Conservation (phyloP, 108 stramenopile genomes). For the Fistulifera pelliculosa region DNA sequence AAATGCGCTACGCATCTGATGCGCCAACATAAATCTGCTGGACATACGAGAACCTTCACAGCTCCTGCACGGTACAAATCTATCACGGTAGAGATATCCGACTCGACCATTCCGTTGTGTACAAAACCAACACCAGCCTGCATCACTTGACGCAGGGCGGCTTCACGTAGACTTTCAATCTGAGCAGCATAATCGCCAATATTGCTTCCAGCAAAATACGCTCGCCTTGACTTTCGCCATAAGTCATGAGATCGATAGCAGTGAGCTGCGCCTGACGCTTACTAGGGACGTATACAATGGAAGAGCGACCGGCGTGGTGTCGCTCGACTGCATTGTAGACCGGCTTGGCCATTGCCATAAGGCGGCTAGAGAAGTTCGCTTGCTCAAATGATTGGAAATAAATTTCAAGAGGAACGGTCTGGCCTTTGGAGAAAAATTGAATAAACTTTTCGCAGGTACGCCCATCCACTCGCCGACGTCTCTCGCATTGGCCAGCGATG, state of each 20-base stretch:
- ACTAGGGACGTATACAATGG: constrained; percentile 91
- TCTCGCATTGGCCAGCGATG: constrained; percentile 93
- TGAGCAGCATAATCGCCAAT: constrained; percentile 14
- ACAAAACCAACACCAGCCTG: constrained; percentile 87
- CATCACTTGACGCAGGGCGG: constrained; percentile 81
- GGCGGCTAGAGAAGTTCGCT: constrained; percentile 76
- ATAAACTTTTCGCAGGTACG: constrained; percentile 70
- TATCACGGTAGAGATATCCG: constrained; percentile 67
- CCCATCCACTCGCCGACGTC: constrained; percentile 99
- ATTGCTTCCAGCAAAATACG: constrained; percentile 29
- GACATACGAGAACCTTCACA: constrained; percentile 80
- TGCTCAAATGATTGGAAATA: constrained; percentile 93
- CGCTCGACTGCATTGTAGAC: constrained; percentile 78
- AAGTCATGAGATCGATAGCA: constrained; percentile 96
- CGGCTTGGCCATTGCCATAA: constrained; percentile 97
- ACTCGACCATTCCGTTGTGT: constrained; percentile 80
- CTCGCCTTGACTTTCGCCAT: constrained; percentile 59
- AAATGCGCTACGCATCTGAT: constrained; percentile 60
- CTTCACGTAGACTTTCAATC: constrained; percentile 51
- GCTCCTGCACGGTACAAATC: constrained; percentile 55
- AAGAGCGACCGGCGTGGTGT: constrained; percentile 64
- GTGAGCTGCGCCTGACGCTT: constrained; percentile 95
- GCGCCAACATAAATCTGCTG: constrained; percentile 84
- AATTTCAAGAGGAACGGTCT: constrained; percentile 91
- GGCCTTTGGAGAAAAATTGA: constrained; percentile 93